Conservation (phyloP, 2,329 filamentous ascomycete genomes). For the Alternaria sp. region DNA sequence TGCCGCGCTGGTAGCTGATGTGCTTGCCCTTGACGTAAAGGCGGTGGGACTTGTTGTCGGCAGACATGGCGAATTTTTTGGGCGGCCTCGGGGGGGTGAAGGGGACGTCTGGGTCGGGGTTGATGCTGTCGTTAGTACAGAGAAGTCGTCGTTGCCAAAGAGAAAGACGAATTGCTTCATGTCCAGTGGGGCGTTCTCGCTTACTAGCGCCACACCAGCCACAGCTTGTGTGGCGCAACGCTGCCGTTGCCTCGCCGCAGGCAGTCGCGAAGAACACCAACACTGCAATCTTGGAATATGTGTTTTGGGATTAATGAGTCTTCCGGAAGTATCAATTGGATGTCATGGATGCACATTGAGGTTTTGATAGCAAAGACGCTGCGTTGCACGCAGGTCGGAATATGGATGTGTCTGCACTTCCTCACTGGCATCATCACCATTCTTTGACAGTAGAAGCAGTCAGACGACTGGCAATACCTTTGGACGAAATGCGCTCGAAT, state of each 20-base stretch:
- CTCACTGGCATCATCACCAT: not conserved
- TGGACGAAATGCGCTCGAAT: not conserved
- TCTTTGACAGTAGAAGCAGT: not conserved
- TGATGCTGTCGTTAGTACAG: conserved; percentile 44
- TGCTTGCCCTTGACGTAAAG: conserved; percentile 76
- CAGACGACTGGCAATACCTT: not conserved
- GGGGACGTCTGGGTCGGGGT: conserved; percentile 34
- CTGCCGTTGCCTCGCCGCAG: not conserved
- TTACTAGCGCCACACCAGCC: conserved; percentile 6
- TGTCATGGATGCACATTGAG: not conserved
- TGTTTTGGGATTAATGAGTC: not conserved
- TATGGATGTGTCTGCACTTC: not conserved
- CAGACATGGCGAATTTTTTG: conserved; percentile 46
- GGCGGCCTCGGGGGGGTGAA: conserved; percentile 30
- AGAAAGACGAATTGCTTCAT: not conserved
- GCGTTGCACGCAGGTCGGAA: not conserved
- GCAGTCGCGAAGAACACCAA: not conserved
- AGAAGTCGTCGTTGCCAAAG: conserved; percentile 7
- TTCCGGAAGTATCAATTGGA: not conserved
- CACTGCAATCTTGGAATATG: not conserved
- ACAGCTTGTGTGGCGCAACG: not conserved
- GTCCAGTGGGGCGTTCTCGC: conserved; percentile 5
- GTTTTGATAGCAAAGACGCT: not conserved
- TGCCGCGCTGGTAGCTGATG: conserved; percentile 84
- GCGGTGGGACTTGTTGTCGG: conserved; percentile 47